Conservation (phyloP, 331 rosid species). For the Erythrophleum ivorense region DNA sequence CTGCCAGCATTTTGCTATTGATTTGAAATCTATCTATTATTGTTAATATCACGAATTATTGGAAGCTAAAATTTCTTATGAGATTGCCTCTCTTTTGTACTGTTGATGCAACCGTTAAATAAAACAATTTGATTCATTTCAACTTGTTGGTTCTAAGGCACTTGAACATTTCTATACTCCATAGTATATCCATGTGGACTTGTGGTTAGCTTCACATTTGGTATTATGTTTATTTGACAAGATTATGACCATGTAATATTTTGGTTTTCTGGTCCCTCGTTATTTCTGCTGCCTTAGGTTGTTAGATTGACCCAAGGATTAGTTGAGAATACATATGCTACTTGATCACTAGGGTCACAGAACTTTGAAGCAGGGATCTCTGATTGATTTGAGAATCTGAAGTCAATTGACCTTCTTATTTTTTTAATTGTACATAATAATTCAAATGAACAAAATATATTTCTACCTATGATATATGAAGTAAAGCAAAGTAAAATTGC, state of each 20-base stretch:
- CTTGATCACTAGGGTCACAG: neutral
- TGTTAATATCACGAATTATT: conserved; percentile 2
- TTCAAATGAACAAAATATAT: conserved; percentile 1
- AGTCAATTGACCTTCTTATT: conserved; percentile 12
- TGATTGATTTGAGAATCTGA: conserved; percentile 22
- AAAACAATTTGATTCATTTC: neutral
- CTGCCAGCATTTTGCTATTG: neutral
- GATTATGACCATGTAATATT: conserved; percentile 1
- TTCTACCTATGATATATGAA: neutral
- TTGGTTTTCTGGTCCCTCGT: conserved; percentile 1
- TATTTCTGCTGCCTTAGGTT: conserved; percentile 31
- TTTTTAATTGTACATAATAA: conserved; percentile 6
- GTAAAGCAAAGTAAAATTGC: neutral
- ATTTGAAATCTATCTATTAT: neutral
- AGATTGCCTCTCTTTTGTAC: neutral
- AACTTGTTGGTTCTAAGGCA: conserved; percentile 20
- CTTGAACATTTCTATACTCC: conserved; percentile 3
- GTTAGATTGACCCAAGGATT: conserved; percentile 11
- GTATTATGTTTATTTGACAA: conserved; percentile 20
- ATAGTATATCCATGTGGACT: neutral
- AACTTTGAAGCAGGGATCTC: conserved; percentile 18
- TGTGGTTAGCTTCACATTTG: conserved; percentile 13
- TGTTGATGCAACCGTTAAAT: conserved; percentile 8
- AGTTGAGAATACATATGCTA: neutral
- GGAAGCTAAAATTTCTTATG: conserved; percentile 7